Base-by-base conservation (phyloP, 345 rosid genomes). In the Theobroma cacao region DNA sequence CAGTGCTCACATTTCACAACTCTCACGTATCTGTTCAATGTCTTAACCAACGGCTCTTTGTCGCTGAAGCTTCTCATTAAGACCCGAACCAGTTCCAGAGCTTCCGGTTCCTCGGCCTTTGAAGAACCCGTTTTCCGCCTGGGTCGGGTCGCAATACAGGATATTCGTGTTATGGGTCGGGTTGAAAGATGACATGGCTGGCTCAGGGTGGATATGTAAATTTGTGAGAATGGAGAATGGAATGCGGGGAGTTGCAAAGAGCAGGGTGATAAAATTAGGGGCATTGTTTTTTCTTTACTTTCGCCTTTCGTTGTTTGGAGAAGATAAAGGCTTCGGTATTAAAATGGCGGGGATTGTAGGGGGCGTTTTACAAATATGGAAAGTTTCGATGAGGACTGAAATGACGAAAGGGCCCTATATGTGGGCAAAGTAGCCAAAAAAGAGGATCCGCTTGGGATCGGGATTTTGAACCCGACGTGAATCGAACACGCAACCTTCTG, bases 401-500 rank as follows among this genome's bases (percentile, higher is more conserved):
- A 47, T 47, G 58, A 48, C 55, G 55, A 17, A 48, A 48, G 5
- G 5, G 9, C 55, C 55, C 55, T 3, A 48, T 48, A 14, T 20
- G n/a, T 18, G 7, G 11, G n/a, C 24, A 22, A 56, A 22, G n/a
- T 56, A 56, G 10, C 8, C 8, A 63, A 63, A 26, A 45, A 28
- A 1, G 48, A 70, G 15, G 50, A 20, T 68, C 74, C 74, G n/a
- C 4, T 36, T 20, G 22, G 26, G 74, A 70, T 70, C 40, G 13
- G 58, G 78, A 58, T 2, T 4, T 84, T 90, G 98, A 93, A 93
- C 94, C 92, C 90, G 90, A 90, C 94, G 90, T 91, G 89, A 91
- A 91, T 91, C 93, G 92, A 94, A 90, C 95, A 89, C 94, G 95
- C 95, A 92, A 95, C 94, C 95, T 95, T 95, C 92, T 91, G 98